Evolutionary conservation across 768 basidiomycete species (phyloP), one percentile per base, ranked within the genome.

Genomic region (Crepidotus variabilis): DNA sequence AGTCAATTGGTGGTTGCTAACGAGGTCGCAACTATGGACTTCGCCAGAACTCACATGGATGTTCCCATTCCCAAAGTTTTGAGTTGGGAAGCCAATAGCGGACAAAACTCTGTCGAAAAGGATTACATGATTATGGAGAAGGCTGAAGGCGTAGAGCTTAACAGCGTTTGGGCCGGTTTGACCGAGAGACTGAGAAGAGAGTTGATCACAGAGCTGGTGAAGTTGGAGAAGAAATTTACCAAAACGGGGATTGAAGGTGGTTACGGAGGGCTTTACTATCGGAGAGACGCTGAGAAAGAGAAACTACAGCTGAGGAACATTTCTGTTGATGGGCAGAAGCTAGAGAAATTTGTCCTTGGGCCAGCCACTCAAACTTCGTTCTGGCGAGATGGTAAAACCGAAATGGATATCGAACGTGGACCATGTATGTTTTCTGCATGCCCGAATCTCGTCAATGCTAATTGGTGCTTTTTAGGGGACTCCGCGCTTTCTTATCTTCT

Each of bases 71-170:
- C 57, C 13, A 51, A 51, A 11, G 52, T 57, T 36, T 20, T 59
- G 14, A 34, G 48, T 7, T 59, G 55, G 58, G 56, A 47, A 11
- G 56, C 58, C n/a, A 11, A 28, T 18, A 23, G 49, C 20, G 34
- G 16, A 35, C 24, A 39, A 4, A 59, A 55, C 28, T 50, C 58
- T 47, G 58, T 59, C 35, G 58, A 50, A 45, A 54, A 55, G 23
- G 58, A 59, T 16, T 59, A 34, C 24, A 56, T 59, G 24, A 59
- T 59, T 33, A 59, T 52, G 55, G 58, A 59, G 35, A 46, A 51
- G 13, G 58, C 55, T 9, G 50, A 52, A 32, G 58, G 58, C n/a
- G 47, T 59, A 22, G 55, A 56, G 47, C 55, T 59, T 46, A 21
- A 32, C 24, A 21, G 36, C 21, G 58, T 59, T 21, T 59, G 58